phyloP scores from a whole-genome alignment of 257 asterid genomes.

The Cruciata laevipes region DNA sequence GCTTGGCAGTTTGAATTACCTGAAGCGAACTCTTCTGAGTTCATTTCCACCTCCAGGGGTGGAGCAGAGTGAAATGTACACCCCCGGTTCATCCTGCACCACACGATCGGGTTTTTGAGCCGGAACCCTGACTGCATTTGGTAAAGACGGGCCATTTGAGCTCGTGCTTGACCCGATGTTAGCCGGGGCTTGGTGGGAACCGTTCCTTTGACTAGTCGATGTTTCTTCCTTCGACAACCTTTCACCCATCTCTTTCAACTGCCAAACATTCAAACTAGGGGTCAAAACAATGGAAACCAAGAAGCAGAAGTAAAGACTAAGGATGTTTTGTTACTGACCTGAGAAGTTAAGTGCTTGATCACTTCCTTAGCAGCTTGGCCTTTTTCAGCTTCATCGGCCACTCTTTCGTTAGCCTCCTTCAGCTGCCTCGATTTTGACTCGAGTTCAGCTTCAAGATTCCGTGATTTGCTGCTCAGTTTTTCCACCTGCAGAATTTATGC shows the following conservation, averaged over 20 bases:
- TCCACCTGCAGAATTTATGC: slow-evolving; percentile 43
- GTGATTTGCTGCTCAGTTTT: slow-evolving; percentile 55
- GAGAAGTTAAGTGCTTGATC: slow-evolving; percentile 60
- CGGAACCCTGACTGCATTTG: slow-evolving; percentile 39
- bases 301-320: not conserved
- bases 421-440: slow-evolving; percentile 50
- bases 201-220: slow-evolving; percentile 19
- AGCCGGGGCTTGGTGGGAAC: slow-evolving; percentile 28
- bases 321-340: slow-evolving; percentile 30
- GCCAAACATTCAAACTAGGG: slow-evolving; percentile 14
- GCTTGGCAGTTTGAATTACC: slow-evolving; percentile 32
- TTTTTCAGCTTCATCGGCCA: slow-evolving; percentile 62
- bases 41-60: slow-evolving; percentile 61
- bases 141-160: slow-evolving; percentile 22
- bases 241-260: slow-evolving; percentile 68
- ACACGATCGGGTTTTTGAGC: slow-evolving; percentile 45
- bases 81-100: slow-evolving; percentile 75
- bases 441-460: slow-evolving; percentile 64
- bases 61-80: slow-evolving; percentile 55
- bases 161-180: slow-evolving; percentile 37
- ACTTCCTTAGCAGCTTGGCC: slow-evolving; percentile 73
- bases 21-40: slow-evolving; percentile 83
- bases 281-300: not conserved
- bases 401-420: slow-evolving; percentile 48
- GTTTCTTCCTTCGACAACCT: slow-evolving; percentile 22